Evolutionary conservation across 441 rosid genomes (phyloP).

Genomic region (Gossypium trilobum): DNA sequence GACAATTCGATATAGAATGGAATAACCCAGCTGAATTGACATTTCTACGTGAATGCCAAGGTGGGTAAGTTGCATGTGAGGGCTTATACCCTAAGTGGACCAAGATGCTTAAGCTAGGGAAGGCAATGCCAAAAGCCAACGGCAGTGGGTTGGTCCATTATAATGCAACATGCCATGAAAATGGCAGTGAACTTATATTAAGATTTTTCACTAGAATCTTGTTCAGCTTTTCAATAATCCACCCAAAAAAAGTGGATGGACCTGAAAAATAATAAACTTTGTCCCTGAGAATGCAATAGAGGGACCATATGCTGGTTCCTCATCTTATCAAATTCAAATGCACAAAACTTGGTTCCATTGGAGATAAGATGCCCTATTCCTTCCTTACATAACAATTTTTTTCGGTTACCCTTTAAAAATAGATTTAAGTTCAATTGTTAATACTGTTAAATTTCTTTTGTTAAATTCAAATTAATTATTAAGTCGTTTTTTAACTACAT

Average conservation of each 20-base stretch:
- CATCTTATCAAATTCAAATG: constrained; percentile 10
- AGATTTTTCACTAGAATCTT: background rate
- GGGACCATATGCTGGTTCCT: constrained; percentile 21
- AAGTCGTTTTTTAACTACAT: no score
- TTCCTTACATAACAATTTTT: background rate
- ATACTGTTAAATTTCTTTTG: no score
- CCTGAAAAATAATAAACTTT: constrained; percentile 7
- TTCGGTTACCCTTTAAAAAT: no score
- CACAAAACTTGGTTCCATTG: background rate
- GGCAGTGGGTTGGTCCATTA: background rate
- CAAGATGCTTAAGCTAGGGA: background rate
- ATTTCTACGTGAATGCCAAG: no score
- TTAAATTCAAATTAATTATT: no score
- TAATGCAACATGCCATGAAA: background rate
- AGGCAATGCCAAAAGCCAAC: background rate
- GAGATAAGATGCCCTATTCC: constrained; percentile 10
- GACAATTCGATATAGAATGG: no score
- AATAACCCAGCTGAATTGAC: no score
- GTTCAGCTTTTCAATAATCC: background rate
- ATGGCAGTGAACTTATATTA: background rate
- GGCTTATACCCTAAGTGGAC: background rate
- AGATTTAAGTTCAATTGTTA: no score
- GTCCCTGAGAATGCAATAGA: constrained; percentile 2
- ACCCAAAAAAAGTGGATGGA: constrained; percentile 14
- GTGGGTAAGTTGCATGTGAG: no score